Evolutionary conservation across 2,329 filamentous ascomycete genomes (phyloP).

Genomic region (Fusarium domesticum): DNA sequence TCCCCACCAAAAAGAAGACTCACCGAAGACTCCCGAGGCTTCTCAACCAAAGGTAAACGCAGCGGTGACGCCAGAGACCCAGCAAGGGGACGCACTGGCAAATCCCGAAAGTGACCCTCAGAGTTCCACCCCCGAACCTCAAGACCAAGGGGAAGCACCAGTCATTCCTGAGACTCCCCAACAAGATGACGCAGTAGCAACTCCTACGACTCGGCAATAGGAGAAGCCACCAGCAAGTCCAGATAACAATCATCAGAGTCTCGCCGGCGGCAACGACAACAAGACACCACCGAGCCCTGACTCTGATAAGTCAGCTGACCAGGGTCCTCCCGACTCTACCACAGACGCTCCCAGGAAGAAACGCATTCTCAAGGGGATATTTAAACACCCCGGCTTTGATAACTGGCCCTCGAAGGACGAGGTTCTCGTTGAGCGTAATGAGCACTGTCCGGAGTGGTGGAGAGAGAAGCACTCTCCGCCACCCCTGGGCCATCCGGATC

Average conservation of each 20-base stretch:
- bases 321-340: not conserved
- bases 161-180: no score
- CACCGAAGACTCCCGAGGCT: no score
- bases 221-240: no score
- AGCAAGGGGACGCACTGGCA: no score
- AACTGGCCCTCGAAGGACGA: not conserved
- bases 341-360: not conserved
- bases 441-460: constrained; percentile 7
- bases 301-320: not conserved
- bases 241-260: not conserved
- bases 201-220: no score
- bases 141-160: no score
- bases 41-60: not conserved
- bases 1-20: no score
- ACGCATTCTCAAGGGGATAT: no score
- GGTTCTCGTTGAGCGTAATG: not conserved
- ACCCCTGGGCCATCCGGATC: constrained; percentile 6
- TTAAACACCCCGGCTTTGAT: no score
- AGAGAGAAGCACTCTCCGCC: constrained; percentile 1
- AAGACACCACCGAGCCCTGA: not conserved
- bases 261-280: not conserved
- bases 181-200: not conserved
- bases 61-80: no score
- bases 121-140: no score
- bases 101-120: not conserved